These are phyloP conservation scores for Cordyceps cicadae DNA, from an alignment of 2,329 filamentous ascomycete genomes.

Conservation along the genomic window DNA sequence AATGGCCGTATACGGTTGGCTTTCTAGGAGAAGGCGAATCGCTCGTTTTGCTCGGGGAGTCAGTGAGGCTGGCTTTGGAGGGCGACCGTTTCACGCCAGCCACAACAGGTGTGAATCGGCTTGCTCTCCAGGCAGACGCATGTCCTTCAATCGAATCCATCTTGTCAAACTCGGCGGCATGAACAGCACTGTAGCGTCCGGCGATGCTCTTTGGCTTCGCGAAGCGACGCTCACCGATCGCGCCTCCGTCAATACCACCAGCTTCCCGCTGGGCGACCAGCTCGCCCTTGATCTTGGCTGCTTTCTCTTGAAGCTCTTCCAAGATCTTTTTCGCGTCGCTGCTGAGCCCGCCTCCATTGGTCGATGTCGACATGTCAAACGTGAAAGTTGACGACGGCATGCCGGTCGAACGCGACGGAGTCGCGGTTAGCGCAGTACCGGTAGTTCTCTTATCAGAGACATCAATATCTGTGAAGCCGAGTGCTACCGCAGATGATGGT, in stretches of 20 bases:
- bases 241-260: conserved; percentile 32
- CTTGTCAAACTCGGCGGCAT: conserved; percentile 87
- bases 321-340: conserved; percentile 53
- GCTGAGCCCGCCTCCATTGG: conserved; percentile 46
- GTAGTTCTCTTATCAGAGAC: conserved; percentile 38
- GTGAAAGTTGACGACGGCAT: conserved; percentile 56
- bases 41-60: conserved; percentile 46
- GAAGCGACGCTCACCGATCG: conserved; percentile 55
- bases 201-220: conserved; percentile 71
- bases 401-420: conserved; percentile 52
- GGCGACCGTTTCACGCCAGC: conserved; percentile 31
- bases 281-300: conserved; percentile 60
- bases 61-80: conserved; percentile 46
- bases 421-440: conserved; percentile 41
- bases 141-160: conserved; percentile 95
- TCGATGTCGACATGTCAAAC: conserved; percentile 48
- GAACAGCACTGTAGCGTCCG: conserved; percentile 72
- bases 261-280: conserved; percentile 55
- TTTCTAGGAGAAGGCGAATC: background rate
- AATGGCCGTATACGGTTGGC: conserved; percentile 15
- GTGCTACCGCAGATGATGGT: conserved; percentile 68
- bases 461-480: conserved; percentile 74
- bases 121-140: conserved; percentile 65
- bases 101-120: conserved; percentile 40
- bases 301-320: conserved; percentile 63